A percentile compares a stretch with the other conserved stretches of the same genome.
These are phyloP conservation scores for Dipteronia sinensis DNA, from an alignment of 345 rosid species.

Conservation along the genomic window DNA sequence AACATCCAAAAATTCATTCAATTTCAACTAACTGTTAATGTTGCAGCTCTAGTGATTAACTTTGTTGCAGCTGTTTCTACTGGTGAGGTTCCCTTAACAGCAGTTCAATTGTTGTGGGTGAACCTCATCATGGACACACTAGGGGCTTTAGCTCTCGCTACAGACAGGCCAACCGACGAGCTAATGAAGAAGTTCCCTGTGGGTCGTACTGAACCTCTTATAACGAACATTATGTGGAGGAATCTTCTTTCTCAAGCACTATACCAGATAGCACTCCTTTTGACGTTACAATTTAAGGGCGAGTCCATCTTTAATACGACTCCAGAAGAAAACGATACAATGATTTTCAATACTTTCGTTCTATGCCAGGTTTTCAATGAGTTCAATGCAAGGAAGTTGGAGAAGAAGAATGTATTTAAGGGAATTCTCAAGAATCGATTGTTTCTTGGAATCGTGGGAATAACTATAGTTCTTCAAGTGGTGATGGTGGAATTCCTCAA, in stretches of 20 bases:
- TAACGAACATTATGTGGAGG: conserved; percentile 76
- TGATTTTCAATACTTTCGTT: conserved; percentile 65
- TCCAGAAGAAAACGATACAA: conserved; percentile 49
- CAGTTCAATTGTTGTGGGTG: conserved; percentile 68
- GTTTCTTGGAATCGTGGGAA: conserved; percentile 57
- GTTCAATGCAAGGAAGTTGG: conserved; percentile 70
- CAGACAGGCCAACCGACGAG: conserved; percentile 59
- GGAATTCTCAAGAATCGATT: conserved; percentile 54
- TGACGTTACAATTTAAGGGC: conserved; percentile 61
- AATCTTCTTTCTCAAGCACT: conserved; percentile 61
- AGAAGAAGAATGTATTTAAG: conserved; percentile 63
- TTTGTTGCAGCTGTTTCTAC: conserved; percentile 61
- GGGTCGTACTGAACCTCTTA: conserved; percentile 52
- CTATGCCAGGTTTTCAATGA: conserved; percentile 72
- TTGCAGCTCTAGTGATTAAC: conserved; percentile 63
- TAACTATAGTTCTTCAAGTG: conserved; percentile 67
- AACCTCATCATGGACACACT: conserved; percentile 70
- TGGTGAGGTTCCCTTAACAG: conserved; percentile 60
- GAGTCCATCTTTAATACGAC: conserved; percentile 46
- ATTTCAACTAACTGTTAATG: conserved; percentile 66
- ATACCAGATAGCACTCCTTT: conserved; percentile 55
- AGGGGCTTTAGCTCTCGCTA: conserved; percentile 74
- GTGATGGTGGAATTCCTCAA: conserved; percentile 64
- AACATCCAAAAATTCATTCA: conserved; percentile 70
- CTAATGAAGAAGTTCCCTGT: conserved; percentile 54